Base-by-base conservation (phyloP, 2,329 filamentous ascomycete genomes). In the Alternaria longipes region DNA sequence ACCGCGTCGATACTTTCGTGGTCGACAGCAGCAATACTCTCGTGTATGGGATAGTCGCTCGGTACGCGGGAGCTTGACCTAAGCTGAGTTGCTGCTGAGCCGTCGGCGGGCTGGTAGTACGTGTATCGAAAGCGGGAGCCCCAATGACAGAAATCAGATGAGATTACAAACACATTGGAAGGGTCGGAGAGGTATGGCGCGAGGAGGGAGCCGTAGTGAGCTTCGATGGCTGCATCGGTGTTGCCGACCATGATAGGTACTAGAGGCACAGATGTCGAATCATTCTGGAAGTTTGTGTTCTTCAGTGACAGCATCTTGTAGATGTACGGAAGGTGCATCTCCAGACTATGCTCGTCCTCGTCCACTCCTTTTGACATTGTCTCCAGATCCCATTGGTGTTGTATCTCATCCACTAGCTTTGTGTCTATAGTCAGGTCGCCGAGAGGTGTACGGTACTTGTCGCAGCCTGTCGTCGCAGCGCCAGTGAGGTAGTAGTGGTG, bases 81-180 rank as follows among this genome's bases (percentile, higher is more conserved):
- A 14, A 79, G 67, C 8, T 70, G 65, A 2, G 55, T 66, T 5
- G 67, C 66, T 5, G 71, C 65, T 65, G 82, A 73, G 81, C 79
- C 63, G 74, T 78, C 68, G 24, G 82, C 72, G 61, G 86, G 81
- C 32, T 88, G 85, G 77, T 97, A 97, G 60, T 90, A 90, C 28
- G 89, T 92, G 78, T 98, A 99, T 56, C 86, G 83, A 78, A 97
- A 99, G 50, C 92, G 86, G 0, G 83, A 70, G 11, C 95, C 95
- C 95, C 95, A 99, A 79, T 99, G 95, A 66, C 94, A 97, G 78
- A 99, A 99, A 78, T 99, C 95, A 1, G 93, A 97, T 77, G 91
- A 95, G 65, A 98, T 86, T 62, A 99, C 86, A 75, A 98, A 97
- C 1, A 90, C 88, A 62, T 92, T 96, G 12, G 85, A 82, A 0